A percentile compares a stretch with the other conserved stretches of the same genome.
Conservation (phyloP, 208 protist genomes). For the Phytomonas serpens region DNA sequence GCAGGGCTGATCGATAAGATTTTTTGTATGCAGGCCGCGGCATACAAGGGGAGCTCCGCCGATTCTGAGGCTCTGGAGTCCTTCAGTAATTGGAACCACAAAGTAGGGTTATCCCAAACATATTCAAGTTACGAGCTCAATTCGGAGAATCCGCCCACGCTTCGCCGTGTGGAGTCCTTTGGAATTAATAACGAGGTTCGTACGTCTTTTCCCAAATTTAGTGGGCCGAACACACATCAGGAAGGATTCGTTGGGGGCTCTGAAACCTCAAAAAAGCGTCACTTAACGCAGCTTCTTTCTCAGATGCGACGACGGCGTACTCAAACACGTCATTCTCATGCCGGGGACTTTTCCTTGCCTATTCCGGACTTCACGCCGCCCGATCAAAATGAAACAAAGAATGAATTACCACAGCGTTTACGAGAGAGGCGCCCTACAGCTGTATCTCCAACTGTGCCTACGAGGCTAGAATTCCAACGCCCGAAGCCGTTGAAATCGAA, state of each 20-base stretch:
- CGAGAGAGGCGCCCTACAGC: background rate
- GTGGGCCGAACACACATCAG: background rate
- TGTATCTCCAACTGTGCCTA: background rate
- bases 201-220: background rate
- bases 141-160: background rate
- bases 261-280: background rate
- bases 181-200: background rate
- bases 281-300: background rate
- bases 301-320: background rate
- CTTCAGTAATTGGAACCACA: background rate
- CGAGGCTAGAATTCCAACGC: background rate
- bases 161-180: background rate
- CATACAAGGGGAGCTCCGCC: background rate
- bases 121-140: background rate
- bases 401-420: background rate
- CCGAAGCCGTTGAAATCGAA: background rate
- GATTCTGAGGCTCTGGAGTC: background rate
- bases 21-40: background rate
- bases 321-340: background rate
- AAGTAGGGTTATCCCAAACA: background rate
- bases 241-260: background rate
- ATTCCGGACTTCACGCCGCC: background rate
- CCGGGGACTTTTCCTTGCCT: background rate
- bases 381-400: background rate
- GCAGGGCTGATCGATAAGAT: background rate